Evolutionary conservation across 1,284 basidiomycete genomes (phyloP), one percentile per base, ranked within the genome.

Genomic region (Ceratobasidium papillatum): DNA sequence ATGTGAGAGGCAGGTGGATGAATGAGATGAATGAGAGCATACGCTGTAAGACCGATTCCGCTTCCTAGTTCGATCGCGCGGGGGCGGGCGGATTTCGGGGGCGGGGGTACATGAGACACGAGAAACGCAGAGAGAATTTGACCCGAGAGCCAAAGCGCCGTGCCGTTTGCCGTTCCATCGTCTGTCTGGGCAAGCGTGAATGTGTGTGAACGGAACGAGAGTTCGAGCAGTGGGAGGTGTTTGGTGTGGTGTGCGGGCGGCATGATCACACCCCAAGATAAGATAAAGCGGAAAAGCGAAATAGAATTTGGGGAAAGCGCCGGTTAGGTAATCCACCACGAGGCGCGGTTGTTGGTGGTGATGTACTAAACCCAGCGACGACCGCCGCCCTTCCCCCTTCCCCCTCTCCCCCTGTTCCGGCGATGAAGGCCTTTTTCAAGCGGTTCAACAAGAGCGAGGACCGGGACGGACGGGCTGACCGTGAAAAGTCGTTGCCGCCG

Each of bases 141-240:
- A 0, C 88, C 91, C 51, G 90, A 90, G 73, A 95, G 89, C 95
- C 95, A 96, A 73, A 96, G 87, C 1, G 93, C 90, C n/a, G 93
- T 94, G 22, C 94, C 95, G 77, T 93, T 95, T 51, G 90, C 88
- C 9, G 81, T 79, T 30, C 89, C 88, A 79, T 90, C 85, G 81
- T 89, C 84, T 75, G 81, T 83, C 82, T 93, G 91, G 0, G 81
- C 45, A 74, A 91, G 85, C 38, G 79, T 76, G 78, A 92, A 88
- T 36, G 78, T 75, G 69, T 80, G 78, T 32, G 80, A 74, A 54
- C 79, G 81, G 77, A 89, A 87, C 27, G 85, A 83, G 78, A 88
- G 87, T 14, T 68, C 58, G 75, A 94, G 87, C 52, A 82, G 74
- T 25, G 83, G 79, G 25, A 90, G 74, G 77, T 94, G 90, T 83